Conservation (phyloP, 108 stramenopile species). For the Aurantiochytrium sp. region DNA sequence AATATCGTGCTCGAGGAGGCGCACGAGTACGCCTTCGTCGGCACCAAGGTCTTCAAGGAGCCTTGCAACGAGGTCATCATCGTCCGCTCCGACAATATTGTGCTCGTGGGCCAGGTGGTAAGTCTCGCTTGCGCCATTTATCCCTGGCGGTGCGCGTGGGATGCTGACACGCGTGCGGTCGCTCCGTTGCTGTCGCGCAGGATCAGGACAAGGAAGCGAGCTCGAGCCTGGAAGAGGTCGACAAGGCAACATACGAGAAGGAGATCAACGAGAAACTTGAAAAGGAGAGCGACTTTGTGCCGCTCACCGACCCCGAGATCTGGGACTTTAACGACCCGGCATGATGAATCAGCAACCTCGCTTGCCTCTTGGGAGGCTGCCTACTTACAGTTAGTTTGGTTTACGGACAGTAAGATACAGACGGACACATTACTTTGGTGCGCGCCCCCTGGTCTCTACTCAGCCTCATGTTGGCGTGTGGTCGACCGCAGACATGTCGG, state of each 20-base stretch:
- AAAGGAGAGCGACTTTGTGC: not conserved
- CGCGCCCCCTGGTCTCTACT: too few species aligned
- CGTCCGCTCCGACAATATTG: conserved; percentile 38
- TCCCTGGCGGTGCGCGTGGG: too few species aligned
- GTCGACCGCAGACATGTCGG: not conserved
- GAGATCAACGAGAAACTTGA: not conserved
- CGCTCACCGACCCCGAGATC: not conserved
- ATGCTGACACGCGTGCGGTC: too few species aligned
- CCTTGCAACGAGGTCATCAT: not conserved
- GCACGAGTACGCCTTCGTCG: not conserved
- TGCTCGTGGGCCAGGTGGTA: conserved; percentile 33
- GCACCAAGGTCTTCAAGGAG: not conserved
- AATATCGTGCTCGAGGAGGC: conserved; percentile 30
- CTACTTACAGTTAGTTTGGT: too few species aligned
- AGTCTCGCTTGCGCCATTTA: too few species aligned
- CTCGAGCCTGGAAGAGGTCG: too few species aligned
- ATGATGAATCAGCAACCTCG: too few species aligned
- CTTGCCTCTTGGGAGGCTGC: too few species aligned
- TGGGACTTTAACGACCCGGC: not conserved
- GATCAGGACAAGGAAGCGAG: too few species aligned
- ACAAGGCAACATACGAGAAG: not conserved
- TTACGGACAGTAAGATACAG: too few species aligned
- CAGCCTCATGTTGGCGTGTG: not conserved
- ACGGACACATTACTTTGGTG: too few species aligned
- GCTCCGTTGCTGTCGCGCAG: too few species aligned